Base-by-base conservation (phyloP, 83 land plant genomes). In the Picea mariana region DNA sequence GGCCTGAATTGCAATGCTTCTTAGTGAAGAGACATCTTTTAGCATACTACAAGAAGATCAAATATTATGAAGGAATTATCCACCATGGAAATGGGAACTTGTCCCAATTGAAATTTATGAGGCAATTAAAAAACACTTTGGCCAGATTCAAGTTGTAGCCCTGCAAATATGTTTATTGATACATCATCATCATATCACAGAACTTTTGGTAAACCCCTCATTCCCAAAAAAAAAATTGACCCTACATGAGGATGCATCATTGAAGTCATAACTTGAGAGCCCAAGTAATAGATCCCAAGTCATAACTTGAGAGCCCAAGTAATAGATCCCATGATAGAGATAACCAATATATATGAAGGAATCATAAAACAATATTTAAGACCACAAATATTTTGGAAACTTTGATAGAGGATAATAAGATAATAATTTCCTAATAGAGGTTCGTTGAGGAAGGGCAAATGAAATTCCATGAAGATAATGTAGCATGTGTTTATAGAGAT, bases 1-100 rank as follows among this genome's bases (percentile, higher is more conserved):
- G 59, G 78, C 16, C 61, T 75, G 2, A 75, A 75, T 75, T 55
- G 78, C 60, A 75, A 52, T 47, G 78, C 61, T 42, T 42, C 61
- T 52, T 24, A 49, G 21, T 20, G 78, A 9, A 75, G 78, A 42
- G 60, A 75, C 27, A 75, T 75, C 31, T 31, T 34, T 0, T 34
- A 42, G 58, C 78, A 52, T 24, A 76, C 42, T 76, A 76, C 58
- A 76, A 76, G 78, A 52, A 76, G 20, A 52, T 76, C 60, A 52
- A 24, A 15, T 26, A 76, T 52, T 34, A 34, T 34, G 38, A 34
- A 34, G 4, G 38, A 34, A 34, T 34, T 34, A 34, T 34, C 38
- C 38, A 34, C 4, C 4, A 0, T 34, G 78, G 20, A 2, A 55
- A 76, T 16, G 78, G 38, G 31, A 76, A 76, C 44, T 24, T 76